Conservation (phyloP, 768 basidiomycete genomes). For the Lentinula boryana region DNA sequence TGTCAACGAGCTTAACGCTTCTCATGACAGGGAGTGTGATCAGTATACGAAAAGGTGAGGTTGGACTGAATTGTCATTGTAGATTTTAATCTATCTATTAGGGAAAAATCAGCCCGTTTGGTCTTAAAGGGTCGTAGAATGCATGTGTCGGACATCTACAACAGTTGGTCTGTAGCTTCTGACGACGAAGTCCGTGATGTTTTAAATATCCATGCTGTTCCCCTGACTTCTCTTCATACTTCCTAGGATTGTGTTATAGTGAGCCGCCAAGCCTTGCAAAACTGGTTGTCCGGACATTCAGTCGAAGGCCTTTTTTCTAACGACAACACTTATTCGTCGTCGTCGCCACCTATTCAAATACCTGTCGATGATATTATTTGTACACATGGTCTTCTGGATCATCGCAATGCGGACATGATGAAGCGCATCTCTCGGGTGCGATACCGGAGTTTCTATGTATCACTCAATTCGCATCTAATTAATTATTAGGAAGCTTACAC, state of each 20-base stretch:
- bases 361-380: conserved; percentile 51
- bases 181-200: conserved; percentile 38
- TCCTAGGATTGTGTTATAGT: conserved; percentile 51
- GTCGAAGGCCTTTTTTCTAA: conserved; percentile 20
- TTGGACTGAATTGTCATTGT: conserved; percentile 9
- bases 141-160: conserved; percentile 57
- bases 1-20: conserved; percentile 48
- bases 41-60: conserved; percentile 41
- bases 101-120: conserved; percentile 34
- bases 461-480: background rate
- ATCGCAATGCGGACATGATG: conserved; percentile 52
- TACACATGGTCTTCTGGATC: conserved; percentile 56
- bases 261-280: conserved; percentile 52
- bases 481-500: conserved; percentile 34
- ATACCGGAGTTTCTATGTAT: background rate
- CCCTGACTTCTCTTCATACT: conserved; percentile 6
- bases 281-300: conserved; percentile 48
- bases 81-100: conserved; percentile 18
- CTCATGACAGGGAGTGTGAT: conserved; percentile 49
- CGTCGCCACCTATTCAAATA: conserved; percentile 13
- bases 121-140: conserved; percentile 45
- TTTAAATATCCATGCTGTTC: background rate
- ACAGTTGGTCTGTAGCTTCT: conserved; percentile 49
- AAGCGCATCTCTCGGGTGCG: conserved; percentile 48
- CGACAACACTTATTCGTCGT: conserved; percentile 4